Conservation (phyloP, 305 asterid genomes). For the Fraxinus xanthoxyloides region DNA sequence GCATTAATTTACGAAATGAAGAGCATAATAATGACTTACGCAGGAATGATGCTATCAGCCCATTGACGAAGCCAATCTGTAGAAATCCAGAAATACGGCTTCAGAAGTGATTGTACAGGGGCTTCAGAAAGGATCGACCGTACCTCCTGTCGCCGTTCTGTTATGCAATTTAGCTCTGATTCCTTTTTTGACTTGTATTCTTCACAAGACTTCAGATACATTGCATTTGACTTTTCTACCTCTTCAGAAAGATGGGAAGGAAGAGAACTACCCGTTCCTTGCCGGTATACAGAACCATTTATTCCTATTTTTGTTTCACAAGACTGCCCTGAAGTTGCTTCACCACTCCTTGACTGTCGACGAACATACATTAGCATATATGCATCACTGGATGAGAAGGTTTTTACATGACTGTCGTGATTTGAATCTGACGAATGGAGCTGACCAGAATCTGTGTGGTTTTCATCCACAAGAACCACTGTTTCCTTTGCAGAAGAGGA, state of each 20-base stretch:
- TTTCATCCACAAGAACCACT: slow-evolving; percentile 42
- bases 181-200: slow-evolving; percentile 71
- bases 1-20: slow-evolving; percentile 1
- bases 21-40: slow-evolving; percentile 44
- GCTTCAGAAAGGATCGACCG: slow-evolving; percentile 82
- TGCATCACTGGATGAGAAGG: slow-evolving; percentile 89
- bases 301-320: slow-evolving; percentile 37
- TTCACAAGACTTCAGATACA: slow-evolving; percentile 58
- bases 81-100: slow-evolving; percentile 79
- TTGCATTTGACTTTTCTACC: slow-evolving; percentile 52
- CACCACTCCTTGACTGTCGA: slow-evolving; percentile 43
- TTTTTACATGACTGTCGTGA: slow-evolving; percentile 43
- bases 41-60: slow-evolving; percentile 72
- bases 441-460: slow-evolving; percentile 34
- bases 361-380: slow-evolving; percentile 92
- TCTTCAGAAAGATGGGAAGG: slow-evolving; percentile 75
- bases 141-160: slow-evolving; percentile 78
- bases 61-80: slow-evolving; percentile 97
- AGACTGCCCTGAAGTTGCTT: slow-evolving; percentile 23
- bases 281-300: slow-evolving; percentile 32
- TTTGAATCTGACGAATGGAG: slow-evolving; percentile 39
- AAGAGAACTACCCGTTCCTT: slow-evolving; percentile 41
- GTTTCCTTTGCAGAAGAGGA: slow-evolving; percentile 39
- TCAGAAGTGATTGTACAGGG: slow-evolving; percentile 64
- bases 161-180: slow-evolving; percentile 48